Evolutionary conservation across 768 basidiomycete species (phyloP).

Genomic region (Tephrocybe sp.): DNA sequence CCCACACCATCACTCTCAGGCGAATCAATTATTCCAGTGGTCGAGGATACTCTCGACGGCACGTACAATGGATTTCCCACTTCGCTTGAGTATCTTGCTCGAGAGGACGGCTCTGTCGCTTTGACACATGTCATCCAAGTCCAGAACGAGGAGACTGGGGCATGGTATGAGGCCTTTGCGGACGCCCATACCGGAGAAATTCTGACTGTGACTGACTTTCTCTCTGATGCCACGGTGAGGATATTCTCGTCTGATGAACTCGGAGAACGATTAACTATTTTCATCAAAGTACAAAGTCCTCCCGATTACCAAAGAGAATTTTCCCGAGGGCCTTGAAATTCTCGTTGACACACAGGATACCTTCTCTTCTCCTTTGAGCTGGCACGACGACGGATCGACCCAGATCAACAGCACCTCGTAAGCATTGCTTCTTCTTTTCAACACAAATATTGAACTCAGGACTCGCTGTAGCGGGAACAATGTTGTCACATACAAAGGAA

Average conservation of each 20-base stretch:
- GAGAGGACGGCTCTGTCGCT: slow-evolving; percentile 34
- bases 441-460: neutral
- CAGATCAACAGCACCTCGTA: slow-evolving; percentile 27
- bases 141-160: slow-evolving; percentile 31
- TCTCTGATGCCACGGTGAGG: slow-evolving; percentile 39
- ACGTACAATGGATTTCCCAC: slow-evolving; percentile 40
- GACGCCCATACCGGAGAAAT: slow-evolving; percentile 54
- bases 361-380: slow-evolving; percentile 46
- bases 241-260: neutral
- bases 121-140: slow-evolving; percentile 41
- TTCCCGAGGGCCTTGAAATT: slow-evolving; percentile 43
- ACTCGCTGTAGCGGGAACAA: slow-evolving; percentile 31
- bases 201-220: slow-evolving; percentile 55
- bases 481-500: slow-evolving; percentile 30
- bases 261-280: neutral
- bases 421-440: neutral
- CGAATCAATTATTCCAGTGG: slow-evolving; percentile 33
- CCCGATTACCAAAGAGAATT: slow-evolving; percentile 16
- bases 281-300: neutral
- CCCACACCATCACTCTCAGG: slow-evolving; percentile 35
- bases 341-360: slow-evolving; percentile 47
- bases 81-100: slow-evolving; percentile 39
- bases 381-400: slow-evolving; percentile 23
- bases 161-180: slow-evolving; percentile 59
- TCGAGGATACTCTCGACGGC: slow-evolving; percentile 37